Base-by-base conservation (phyloP, 2,329 filamentous ascomycete genomes). In the Ophiognomonia clavigignenti-juglandacearum region DNA sequence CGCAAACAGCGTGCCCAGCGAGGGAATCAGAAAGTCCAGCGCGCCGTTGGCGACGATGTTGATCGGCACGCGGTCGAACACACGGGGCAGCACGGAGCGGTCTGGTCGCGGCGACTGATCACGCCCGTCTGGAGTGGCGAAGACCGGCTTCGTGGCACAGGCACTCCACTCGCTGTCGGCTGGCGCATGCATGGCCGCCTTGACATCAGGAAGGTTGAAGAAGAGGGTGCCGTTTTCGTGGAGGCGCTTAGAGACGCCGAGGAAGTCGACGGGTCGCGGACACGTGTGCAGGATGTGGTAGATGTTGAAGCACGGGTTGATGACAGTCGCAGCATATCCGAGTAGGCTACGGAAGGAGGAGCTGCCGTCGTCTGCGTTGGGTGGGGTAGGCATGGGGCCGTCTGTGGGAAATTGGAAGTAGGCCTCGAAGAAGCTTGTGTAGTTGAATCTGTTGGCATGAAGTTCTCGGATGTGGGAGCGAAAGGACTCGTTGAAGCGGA, bases 301-400 rank as follows among this genome's bases (percentile, higher is more conserved):
- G 4, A 85, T 67, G 60, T 87, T 80, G 65, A 85, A 91, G 66
- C 86, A 91, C 0, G 86, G 86, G 64, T 90, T 91, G 24, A 77
- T 63, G n/a, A n/a, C 3, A 68, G 60, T 4, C 70, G 55, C 6
- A 73, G 74, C 19, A 77, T 80, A 0, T 70, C 54, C 53, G 65
- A 85, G 74, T 9, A 72, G 64, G 48, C 72, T 63, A 18, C 77
- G 69, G 56, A 74, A 83, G 10, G 85, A 54, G 46, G 71, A 57
- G 44, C 73, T 68, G 57, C 84, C 88, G 5, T 68, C 71, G 0
- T 65, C 60, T 0, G 66, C 65, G 37, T 54, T 53, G 0, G 63
- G 52, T 11, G 53, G 64, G 0, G 60, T 60, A 0, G 82, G 82
- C 24, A 86, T 71, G 1, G 71, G 69, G 3, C 80, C 78, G 2